Evolutionary conservation across 768 basidiomycete species (phyloP).

Genomic region (Leccinum boreale): DNA sequence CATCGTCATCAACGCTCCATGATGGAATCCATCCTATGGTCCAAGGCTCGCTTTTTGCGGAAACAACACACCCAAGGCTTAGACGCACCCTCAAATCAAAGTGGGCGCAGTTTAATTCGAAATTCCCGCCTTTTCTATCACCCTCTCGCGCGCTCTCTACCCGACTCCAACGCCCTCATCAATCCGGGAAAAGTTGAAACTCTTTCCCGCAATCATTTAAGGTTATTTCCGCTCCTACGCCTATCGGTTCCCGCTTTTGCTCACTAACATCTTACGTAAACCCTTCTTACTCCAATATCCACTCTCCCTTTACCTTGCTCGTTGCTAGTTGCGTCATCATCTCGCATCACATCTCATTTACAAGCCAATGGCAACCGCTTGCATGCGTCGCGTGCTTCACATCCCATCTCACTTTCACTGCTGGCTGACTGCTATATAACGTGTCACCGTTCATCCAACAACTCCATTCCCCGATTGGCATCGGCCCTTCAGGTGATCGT

Average conservation of each 20-base stretch:
- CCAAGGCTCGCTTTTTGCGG: background rate
- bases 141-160: conserved; percentile 6
- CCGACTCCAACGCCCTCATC: background rate
- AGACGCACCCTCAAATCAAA: background rate
- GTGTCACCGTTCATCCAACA: background rate
- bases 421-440: background rate
- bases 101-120: background rate
- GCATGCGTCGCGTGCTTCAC: background rate
- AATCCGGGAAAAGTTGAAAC: background rate
- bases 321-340: background rate
- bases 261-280: background rate
- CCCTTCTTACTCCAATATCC: background rate
- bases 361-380: background rate
- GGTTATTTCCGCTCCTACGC: background rate
- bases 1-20: background rate
- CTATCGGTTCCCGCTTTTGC: conserved; percentile 7
- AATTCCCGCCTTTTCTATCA: background rate
- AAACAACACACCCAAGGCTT: background rate
- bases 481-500: background rate
- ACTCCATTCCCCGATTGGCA: background rate
- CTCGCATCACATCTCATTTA: background rate
- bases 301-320: background rate
- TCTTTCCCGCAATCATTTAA: conserved; percentile 9
- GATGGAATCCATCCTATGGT: background rate
- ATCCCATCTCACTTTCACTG: background rate